These are phyloP conservation scores for Herpetomonas muscarum DNA, from an alignment of 208 protist species.

Conservation along the genomic window DNA sequence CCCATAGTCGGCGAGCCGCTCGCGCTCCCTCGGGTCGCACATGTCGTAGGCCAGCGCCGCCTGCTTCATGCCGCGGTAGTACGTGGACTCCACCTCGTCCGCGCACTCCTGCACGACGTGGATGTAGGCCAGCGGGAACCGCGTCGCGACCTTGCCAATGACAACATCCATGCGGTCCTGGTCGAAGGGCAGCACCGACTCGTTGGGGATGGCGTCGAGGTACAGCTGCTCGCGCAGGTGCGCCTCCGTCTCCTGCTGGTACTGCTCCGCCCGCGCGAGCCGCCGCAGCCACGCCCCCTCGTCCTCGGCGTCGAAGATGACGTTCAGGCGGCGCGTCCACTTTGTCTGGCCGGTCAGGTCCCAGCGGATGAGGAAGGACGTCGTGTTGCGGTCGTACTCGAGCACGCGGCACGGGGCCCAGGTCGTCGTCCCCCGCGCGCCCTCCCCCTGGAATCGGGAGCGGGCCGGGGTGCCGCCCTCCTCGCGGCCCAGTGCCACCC, in stretches of 20 bases:
- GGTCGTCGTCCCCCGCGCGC: constrained; percentile 17
- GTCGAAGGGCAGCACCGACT: constrained; percentile 59
- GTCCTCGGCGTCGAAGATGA: constrained; percentile 86
- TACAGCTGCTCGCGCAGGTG: constrained; percentile 73
- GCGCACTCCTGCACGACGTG: constrained; percentile 75
- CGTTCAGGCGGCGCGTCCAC: constrained; percentile 87
- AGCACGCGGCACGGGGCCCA: constrained; percentile 77
- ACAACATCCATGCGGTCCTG: constrained; percentile 86
- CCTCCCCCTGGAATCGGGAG: constrained; percentile 70
- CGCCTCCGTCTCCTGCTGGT: constrained; percentile 70
- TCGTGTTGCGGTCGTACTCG: constrained; percentile 53
- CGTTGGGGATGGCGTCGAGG: constrained; percentile 56
- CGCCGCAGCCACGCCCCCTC: constrained; percentile 68
- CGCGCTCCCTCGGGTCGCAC: constrained; percentile 48
- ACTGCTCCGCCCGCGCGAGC: constrained; percentile 58
- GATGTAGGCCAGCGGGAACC: constrained; percentile 71
- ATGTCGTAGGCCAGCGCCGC: constrained; percentile 77
- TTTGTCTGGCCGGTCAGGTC: constrained; percentile 54
- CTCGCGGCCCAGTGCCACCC: constrained; percentile 60
- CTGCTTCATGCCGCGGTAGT: constrained; percentile 75
- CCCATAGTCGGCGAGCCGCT: constrained; percentile 37
- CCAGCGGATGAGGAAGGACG: constrained; percentile 78
- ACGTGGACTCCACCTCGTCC: constrained; percentile 70
- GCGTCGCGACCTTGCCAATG: constrained; percentile 57
- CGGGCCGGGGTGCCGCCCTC: constrained; percentile 68